These are phyloP conservation scores for Dothideomycetes sp. DNA, from an alignment of 2,329 filamentous ascomycete species.

Conservation along the genomic window DNA sequence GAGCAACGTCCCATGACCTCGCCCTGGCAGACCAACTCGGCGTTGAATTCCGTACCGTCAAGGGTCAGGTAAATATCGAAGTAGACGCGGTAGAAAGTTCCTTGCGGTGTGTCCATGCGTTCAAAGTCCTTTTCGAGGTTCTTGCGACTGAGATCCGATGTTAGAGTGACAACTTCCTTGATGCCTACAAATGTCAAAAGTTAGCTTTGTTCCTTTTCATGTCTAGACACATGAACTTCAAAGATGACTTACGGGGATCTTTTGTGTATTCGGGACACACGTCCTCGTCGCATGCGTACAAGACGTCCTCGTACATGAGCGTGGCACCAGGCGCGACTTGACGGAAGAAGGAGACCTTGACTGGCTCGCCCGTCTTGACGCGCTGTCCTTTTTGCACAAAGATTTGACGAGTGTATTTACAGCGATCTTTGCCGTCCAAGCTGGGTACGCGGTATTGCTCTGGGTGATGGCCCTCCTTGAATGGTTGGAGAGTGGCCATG, in stretches of 20 bases:
- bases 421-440: slow-evolving; percentile 91
- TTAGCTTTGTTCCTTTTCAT: slow-evolving; percentile 3
- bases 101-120: slow-evolving; percentile 96
- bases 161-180: slow-evolving; percentile 97
- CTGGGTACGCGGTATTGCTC: slow-evolving; percentile 96
- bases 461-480: slow-evolving; percentile 97
- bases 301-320: slow-evolving; percentile 97
- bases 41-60: slow-evolving; percentile 95
- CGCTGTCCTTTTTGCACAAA: slow-evolving; percentile 98
- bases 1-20: slow-evolving; percentile 98
- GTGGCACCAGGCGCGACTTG: slow-evolving; percentile 95
- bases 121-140: slow-evolving; percentile 99
- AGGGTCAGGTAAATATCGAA: slow-evolving; percentile 76
- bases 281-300: slow-evolving; percentile 96
- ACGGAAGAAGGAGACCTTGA: slow-evolving; percentile 97
- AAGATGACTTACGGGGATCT: slow-evolving; percentile 75
- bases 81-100: slow-evolving; percentile 77
- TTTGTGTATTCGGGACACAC: slow-evolving; percentile 98
- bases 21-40: slow-evolving; percentile 96
- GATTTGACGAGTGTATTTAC: slow-evolving; percentile 97
- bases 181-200: slow-evolving; percentile 56
- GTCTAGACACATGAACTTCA: background rate
- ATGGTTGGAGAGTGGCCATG: slow-evolving; percentile 96
- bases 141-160: slow-evolving; percentile 92
- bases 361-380: slow-evolving; percentile 97